phyloP scores from a whole-genome alignment of 768 basidiomycete genomes.

The Albatrellus ellisii region DNA sequence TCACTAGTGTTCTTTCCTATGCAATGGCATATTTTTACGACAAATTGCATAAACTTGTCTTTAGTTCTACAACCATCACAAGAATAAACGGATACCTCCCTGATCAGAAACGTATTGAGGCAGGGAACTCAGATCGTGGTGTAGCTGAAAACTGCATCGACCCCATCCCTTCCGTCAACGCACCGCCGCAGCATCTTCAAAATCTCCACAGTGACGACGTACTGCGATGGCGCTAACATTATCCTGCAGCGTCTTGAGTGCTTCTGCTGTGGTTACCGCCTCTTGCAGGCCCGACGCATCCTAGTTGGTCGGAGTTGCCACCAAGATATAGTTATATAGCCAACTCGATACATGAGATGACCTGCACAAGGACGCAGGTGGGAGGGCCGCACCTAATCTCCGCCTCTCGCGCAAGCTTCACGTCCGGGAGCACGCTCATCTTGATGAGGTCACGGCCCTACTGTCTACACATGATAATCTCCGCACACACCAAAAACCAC shows the following conservation, averaged over 20 bases:
- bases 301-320: slow-evolving; percentile 88
- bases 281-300: slow-evolving; percentile 84
- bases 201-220: slow-evolving; percentile 56
- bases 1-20: no score
- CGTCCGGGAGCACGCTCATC: slow-evolving; percentile 94
- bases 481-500: slow-evolving; percentile 96
- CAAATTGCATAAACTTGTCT: no score
- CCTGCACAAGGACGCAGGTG: background rate
- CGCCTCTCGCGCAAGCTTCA: slow-evolving; percentile 93
- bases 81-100: no score
- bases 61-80: no score
- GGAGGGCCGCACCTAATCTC: slow-evolving; percentile 60
- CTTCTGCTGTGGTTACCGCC: slow-evolving; percentile 82
- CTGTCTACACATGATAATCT: slow-evolving; percentile 84
- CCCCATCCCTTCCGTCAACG: slow-evolving; percentile 61
- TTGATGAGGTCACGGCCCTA: slow-evolving; percentile 95
- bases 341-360: background rate
- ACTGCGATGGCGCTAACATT: slow-evolving; percentile 83
- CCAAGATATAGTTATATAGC: slow-evolving; percentile 80
- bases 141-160: slow-evolving; percentile 83
- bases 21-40: no score
- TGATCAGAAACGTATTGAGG: slow-evolving; percentile 57
- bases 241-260: slow-evolving; percentile 73
- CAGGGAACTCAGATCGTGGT: slow-evolving; percentile 45
- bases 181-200: slow-evolving; percentile 53